These are phyloP conservation scores for Penicillium tannophilum DNA, from an alignment of 495 filamentous ascomycete species.

Conservation along the genomic window DNA sequence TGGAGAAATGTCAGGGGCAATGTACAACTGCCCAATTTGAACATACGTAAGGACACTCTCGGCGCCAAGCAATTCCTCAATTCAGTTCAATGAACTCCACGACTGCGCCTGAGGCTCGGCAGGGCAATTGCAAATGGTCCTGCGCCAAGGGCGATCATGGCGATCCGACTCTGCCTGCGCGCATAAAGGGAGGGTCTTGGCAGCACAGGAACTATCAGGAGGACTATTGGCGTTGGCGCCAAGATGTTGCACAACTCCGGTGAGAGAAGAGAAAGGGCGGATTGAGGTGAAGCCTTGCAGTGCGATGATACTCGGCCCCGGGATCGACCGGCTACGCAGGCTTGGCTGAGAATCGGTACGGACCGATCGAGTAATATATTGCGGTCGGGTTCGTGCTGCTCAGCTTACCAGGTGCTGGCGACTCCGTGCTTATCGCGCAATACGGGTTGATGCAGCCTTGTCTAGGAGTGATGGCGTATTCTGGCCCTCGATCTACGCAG, in stretches of 20 bases:
- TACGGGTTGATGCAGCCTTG: background rate
- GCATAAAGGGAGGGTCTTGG: slow-evolving; percentile 23
- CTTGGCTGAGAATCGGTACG: slow-evolving; percentile 23
- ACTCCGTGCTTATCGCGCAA: slow-evolving; percentile 1
- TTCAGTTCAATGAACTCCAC: background rate
- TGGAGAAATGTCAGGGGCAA: slow-evolving; percentile 4
- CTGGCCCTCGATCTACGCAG: background rate
- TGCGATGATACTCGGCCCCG: slow-evolving; percentile 12
- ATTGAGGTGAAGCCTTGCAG: slow-evolving; percentile 12
- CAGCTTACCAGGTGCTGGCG: background rate
- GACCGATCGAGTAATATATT: slow-evolving; percentile 18
- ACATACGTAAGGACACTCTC: slow-evolving; percentile 2
- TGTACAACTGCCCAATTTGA: background rate
- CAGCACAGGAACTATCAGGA: slow-evolving; percentile 9
- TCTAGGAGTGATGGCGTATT: background rate
- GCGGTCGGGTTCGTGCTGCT: background rate
- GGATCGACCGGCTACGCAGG: slow-evolving; percentile 21
- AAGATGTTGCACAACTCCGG: slow-evolving; percentile 20
- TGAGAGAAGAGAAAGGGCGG: background rate
- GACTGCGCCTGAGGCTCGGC: slow-evolving; percentile 5
- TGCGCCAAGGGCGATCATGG: slow-evolving; percentile 35
- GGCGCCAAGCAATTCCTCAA: slow-evolving; percentile 7
- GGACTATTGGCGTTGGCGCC: slow-evolving; percentile 22
- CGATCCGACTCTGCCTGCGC: slow-evolving; percentile 19
- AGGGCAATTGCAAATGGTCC: slow-evolving; percentile 19